Conservation (phyloP, 441 rosid species). For the Cnidoscolus chayamansa region DNA sequence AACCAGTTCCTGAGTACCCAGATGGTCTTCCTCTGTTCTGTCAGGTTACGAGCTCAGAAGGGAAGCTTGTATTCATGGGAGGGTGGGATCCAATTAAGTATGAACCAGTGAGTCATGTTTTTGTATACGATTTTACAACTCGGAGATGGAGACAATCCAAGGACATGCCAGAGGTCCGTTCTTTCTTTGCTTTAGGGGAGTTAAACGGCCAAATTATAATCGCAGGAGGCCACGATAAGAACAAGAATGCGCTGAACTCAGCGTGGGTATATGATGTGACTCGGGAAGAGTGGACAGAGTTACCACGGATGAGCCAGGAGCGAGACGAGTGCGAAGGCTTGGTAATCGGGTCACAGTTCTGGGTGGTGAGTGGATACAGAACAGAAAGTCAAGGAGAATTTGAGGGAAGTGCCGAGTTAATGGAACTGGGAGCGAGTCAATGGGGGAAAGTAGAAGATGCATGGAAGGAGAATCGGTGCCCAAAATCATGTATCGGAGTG, state of each 20-base stretch:
- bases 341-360: conserved; percentile 38
- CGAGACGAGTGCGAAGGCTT: conserved; percentile 56
- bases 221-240: conserved; percentile 53
- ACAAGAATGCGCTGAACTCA: conserved; percentile 45
- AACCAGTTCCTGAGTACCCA: conserved; percentile 36
- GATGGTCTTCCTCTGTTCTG: conserved; percentile 53
- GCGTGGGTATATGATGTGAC: conserved; percentile 47
- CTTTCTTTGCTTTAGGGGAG: conserved; percentile 44
- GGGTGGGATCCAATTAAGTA: conserved; percentile 52
- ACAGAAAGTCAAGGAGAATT: conserved; percentile 48
- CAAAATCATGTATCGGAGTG: conserved; percentile 35
- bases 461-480: conserved; percentile 40
- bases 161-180: conserved; percentile 42
- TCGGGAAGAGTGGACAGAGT: conserved; percentile 43
- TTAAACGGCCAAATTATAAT: conserved; percentile 30
- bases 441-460: conserved; percentile 42
- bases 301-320: conserved; percentile 41
- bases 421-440: conserved; percentile 26
- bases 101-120: conserved; percentile 36
- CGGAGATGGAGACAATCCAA: conserved; percentile 43
- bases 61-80: conserved; percentile 46
- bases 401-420: conserved; percentile 41
- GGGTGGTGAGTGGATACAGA: conserved; percentile 55
- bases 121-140: conserved; percentile 42
- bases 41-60: conserved; percentile 38